phyloP scores from a whole-genome alignment of 306 rosid genomes.

The Cucumis sativus region DNA sequence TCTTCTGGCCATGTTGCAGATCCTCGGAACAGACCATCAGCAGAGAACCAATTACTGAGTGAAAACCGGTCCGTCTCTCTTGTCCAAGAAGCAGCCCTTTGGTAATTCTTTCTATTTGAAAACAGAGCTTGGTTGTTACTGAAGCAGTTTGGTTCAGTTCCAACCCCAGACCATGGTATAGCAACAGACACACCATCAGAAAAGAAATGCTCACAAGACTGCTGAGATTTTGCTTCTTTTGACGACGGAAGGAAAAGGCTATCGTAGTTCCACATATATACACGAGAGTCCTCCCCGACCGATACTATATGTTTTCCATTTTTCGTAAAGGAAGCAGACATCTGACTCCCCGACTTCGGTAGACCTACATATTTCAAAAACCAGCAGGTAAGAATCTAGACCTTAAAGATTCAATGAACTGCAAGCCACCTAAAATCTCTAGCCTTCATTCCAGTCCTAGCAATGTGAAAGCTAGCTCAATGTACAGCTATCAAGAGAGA shows the following conservation, averaged over 20 bases:
- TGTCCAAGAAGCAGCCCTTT: slow-evolving; percentile 10
- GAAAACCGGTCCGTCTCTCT: slow-evolving; percentile 39
- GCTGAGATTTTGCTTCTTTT: slow-evolving; percentile 33
- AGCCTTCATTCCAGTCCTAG: neutral
- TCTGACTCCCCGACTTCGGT: slow-evolving; percentile 65
- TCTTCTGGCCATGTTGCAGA: slow-evolving; percentile 87
- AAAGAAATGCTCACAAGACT: slow-evolving; percentile 61
- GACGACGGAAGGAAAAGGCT: slow-evolving; percentile 12
- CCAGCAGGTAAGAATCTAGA: slow-evolving; percentile 2
- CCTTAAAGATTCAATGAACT: neutral
- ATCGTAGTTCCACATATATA: slow-evolving; percentile 60
- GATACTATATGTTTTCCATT: slow-evolving; percentile 58
- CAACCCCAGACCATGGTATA: slow-evolving; percentile 63
- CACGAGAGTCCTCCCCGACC: slow-evolving; percentile 60
- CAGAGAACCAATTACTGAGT: slow-evolving; percentile 54
- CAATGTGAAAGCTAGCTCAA: neutral
- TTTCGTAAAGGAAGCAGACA: slow-evolving; percentile 55
- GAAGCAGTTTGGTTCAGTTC: neutral
- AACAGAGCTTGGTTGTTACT: neutral
- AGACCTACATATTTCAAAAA: slow-evolving; percentile 31
- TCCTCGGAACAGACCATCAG: slow-evolving; percentile 39
- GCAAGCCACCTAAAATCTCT: neutral
- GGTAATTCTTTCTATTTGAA: slow-evolving; percentile 1
- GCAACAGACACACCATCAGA: slow-evolving; percentile 60
- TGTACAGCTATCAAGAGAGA: neutral